Evolutionary conservation across 352 stramenopile genomes (phyloP).

Genomic region (Globisporangium lucens): DNA sequence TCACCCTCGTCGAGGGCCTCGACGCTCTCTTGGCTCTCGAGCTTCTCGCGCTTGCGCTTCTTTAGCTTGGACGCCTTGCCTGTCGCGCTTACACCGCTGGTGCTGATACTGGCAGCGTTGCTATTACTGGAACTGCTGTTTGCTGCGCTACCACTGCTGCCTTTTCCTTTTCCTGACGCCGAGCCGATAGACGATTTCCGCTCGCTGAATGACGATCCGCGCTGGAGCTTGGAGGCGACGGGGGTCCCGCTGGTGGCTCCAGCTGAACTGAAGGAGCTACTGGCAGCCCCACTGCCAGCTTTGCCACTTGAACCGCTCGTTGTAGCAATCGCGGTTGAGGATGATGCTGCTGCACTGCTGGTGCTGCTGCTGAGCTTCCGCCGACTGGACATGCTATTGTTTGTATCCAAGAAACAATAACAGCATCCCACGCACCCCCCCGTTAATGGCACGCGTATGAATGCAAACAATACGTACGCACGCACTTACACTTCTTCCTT

Average conservation of each 20-base stretch:
- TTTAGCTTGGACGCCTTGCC: conserved; percentile 46
- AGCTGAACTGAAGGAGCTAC: conserved; percentile 16
- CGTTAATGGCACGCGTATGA: background rate
- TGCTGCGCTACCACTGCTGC: background rate
- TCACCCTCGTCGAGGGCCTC: conserved; percentile 10
- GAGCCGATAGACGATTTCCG: conserved; percentile 16
- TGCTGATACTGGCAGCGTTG: background rate
- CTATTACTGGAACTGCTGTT: background rate
- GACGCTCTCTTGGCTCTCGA: conserved; percentile 19
- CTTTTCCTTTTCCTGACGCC: conserved; percentile 22
- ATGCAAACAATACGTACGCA: background rate
- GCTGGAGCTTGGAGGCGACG: conserved; percentile 20
- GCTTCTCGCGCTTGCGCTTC: conserved; percentile 48
- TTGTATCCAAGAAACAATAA: background rate
- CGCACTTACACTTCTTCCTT: conserved; percentile 9
- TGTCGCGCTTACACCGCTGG: conserved; percentile 10
- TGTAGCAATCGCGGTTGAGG: conserved; percentile 9
- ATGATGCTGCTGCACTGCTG: conserved; percentile 8
- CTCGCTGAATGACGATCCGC: conserved; percentile 22
- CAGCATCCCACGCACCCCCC: background rate
- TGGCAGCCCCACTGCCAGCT: background rate
- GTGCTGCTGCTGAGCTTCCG: conserved; percentile 38
- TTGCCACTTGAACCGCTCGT: background rate
- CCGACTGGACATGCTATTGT: conserved; percentile 11
- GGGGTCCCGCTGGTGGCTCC: conserved; percentile 1